Percentiles rank a stretch among this genome's conserved stretches.
These are phyloP conservation scores for Botrytis medusae DNA, from an alignment of 2,329 filamentous ascomycete genomes.

Conservation along the genomic window DNA sequence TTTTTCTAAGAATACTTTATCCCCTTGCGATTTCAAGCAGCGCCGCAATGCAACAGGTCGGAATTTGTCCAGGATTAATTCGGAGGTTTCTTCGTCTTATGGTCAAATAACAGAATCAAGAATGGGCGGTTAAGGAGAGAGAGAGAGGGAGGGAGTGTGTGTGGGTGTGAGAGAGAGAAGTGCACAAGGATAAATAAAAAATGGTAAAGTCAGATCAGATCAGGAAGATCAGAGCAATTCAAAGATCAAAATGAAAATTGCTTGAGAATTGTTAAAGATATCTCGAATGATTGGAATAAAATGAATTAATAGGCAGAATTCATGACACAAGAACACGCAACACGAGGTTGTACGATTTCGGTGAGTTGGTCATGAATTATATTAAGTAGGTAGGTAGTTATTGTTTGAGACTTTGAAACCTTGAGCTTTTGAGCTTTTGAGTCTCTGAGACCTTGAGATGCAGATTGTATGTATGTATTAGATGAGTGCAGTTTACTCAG, in stretches of 20 bases:
- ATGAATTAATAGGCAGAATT: conserved; percentile 20
- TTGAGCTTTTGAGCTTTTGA: background rate
- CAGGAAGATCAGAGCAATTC: background rate
- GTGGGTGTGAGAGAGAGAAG: background rate
- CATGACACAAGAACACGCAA: conserved; percentile 14
- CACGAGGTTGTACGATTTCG: conserved; percentile 14
- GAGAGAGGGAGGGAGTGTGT: background rate
- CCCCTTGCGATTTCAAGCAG: background rate
- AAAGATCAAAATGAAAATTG: background rate
- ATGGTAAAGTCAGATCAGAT: background rate
- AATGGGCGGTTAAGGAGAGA: background rate
- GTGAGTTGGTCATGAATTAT: conserved; percentile 11
- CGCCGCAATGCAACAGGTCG: conserved; percentile 7
- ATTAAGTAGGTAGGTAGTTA: background rate
- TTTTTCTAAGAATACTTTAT: background rate
- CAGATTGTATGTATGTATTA: background rate
- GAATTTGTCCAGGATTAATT: conserved; percentile 1
- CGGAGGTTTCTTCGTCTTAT: background rate
- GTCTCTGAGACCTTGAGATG: background rate
- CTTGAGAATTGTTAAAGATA: background rate
- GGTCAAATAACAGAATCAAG: background rate
- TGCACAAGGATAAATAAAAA: background rate
- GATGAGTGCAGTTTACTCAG: background rate
- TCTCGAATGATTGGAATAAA: background rate
- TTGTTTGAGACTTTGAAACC: background rate